Conservation (phyloP, 2,329 filamentous ascomycete genomes). For the Magnaporthales sp. region DNA sequence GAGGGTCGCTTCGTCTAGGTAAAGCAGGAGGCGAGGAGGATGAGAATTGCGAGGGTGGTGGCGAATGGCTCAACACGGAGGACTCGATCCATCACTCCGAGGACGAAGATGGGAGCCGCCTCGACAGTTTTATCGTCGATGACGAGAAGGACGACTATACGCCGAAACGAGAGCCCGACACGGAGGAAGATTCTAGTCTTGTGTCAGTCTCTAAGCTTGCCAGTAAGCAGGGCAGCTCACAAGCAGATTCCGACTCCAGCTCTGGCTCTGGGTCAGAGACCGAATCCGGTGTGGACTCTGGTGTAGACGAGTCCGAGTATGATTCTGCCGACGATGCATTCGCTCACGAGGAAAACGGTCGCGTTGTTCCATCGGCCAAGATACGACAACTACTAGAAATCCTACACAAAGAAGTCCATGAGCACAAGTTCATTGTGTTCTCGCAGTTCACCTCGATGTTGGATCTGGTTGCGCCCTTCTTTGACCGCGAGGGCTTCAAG, state of each 20-base stretch:
- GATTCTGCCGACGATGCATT: slow-evolving; percentile 1
- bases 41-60: slow-evolving; percentile 79
- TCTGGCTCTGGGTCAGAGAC: slow-evolving; percentile 30
- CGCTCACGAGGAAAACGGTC: slow-evolving; percentile 15
- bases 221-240: slow-evolving; percentile 13
- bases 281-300: slow-evolving; percentile 11
- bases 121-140: slow-evolving; percentile 46
- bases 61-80: slow-evolving; percentile 66
- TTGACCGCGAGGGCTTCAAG: slow-evolving; percentile 62
- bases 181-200: slow-evolving; percentile 24
- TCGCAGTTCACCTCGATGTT: slow-evolving; percentile 98
- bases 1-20: slow-evolving; percentile 51
- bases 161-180: slow-evolving; percentile 13
- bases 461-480: slow-evolving; percentile 87
- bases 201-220: slow-evolving; percentile 22
- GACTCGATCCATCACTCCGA: slow-evolving; percentile 54
- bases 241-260: slow-evolving; percentile 18
- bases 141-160: slow-evolving; percentile 32
- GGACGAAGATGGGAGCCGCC: slow-evolving; percentile 43
- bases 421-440: slow-evolving; percentile 98
- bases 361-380: slow-evolving; percentile 72
- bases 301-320: not conserved
- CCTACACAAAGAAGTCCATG: slow-evolving; percentile 64
- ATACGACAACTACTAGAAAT: slow-evolving; percentile 79
- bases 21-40: slow-evolving; percentile 78